Evolutionary conservation across 2,329 filamentous ascomycete genomes (phyloP), one percentile per base, ranked within the genome.

Genomic region (Trichoderma citrinoviride): DNA sequence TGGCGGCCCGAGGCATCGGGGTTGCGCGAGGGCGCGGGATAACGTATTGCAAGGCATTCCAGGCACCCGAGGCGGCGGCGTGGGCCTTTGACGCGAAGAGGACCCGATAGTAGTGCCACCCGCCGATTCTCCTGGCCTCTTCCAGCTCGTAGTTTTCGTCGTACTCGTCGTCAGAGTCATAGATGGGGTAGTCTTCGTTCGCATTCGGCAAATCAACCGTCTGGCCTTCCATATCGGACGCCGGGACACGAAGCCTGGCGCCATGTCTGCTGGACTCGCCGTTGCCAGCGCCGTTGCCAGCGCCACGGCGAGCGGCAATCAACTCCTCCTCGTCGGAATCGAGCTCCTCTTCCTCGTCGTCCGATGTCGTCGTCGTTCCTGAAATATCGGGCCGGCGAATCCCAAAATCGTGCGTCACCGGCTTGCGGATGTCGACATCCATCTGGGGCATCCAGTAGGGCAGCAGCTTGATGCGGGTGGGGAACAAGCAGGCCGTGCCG

Each of bases 361-460:
- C 90, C 19, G 91, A 91, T 17, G 89, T 93, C 0, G 91, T 93
- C 23, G 90, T 87, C 43, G 88, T 91, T 40, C 88, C 87, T 61
- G 90, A 92, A 21, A 91, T 85, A 7, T 87, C 87, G 0, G 90
- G 88, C 40, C 94, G 85, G 72, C 91, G 90, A 71, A 99, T 97
- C 63, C 95, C 95, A 74, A 98, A 98, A 70, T 90, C 87, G 72
- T 95, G 92, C 4, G 87, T 92, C 33, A 88, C 86, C 1, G 95
- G 93, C 78, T 99, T 99, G 70, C 93, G 91, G 72, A 99, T 99
- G 73, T 99, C 95, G 25, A 96, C 88, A 70, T 96, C 89, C 95
- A 99, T 99, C 78, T 99, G 95, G 1, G 95, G 95, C 82, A 94
- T 91, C 95, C 95, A 99, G 82, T 92, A 99, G 0, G 95, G 95